Conservation (phyloP, 2,329 filamentous ascomycete species). For the Byssochlamys sp. region DNA sequence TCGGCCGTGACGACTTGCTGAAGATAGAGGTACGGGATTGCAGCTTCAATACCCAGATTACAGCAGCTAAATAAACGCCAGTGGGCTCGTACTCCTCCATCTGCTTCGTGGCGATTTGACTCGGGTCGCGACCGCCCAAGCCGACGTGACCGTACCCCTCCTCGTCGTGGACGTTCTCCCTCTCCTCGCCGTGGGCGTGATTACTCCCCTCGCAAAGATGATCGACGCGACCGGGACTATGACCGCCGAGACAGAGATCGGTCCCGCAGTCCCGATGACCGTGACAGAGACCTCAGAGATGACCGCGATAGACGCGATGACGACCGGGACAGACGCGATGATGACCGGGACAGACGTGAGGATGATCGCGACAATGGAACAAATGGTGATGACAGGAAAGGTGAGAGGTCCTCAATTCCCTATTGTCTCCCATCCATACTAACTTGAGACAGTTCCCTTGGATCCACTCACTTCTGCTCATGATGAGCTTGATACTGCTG, state of each 20-base stretch:
- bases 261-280: conserved; percentile 34
- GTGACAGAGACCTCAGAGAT: conserved; percentile 58
- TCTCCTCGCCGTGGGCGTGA: conserved; percentile 52
- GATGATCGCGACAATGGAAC: conserved; percentile 51
- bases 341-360: conserved; percentile 64
- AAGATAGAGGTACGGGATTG: conserved; percentile 77
- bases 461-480: conserved; percentile 75
- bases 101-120: conserved; percentile 96
- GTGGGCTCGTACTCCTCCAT: conserved; percentile 97
- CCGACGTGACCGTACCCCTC: conserved; percentile 59
- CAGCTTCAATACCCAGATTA: neutral
- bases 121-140: conserved; percentile 62
- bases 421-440: conserved; percentile 8
- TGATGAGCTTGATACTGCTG: conserved; percentile 92
- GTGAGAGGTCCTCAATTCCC: conserved; percentile 41
- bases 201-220: conserved; percentile 80
- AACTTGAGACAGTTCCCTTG: conserved; percentile 39
- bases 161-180: conserved; percentile 58
- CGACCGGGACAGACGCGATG: conserved; percentile 56
- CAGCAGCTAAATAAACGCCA: conserved; percentile 33
- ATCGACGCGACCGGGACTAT: conserved; percentile 67
- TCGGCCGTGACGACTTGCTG: conserved; percentile 85
- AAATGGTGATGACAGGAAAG: conserved; percentile 84
- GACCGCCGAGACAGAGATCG: conserved; percentile 64
- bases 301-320: conserved; percentile 48